These are phyloP conservation scores for Litchi chinensis DNA, from an alignment of 345 rosid genomes.

Conservation along the genomic window DNA sequence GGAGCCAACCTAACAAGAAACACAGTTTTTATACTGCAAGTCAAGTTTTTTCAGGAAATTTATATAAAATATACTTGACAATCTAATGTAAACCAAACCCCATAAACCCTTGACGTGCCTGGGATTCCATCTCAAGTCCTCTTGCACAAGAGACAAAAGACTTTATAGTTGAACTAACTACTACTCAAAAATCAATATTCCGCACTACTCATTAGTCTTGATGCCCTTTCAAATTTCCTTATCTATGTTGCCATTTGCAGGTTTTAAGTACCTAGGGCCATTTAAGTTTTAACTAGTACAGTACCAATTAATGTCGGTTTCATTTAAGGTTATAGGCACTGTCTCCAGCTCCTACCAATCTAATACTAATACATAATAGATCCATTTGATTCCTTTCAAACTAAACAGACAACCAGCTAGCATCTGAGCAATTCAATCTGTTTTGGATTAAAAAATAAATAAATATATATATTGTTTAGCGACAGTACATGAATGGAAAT, in stretches of 20 bases:
- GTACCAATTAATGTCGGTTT: background rate
- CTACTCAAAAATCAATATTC: background rate
- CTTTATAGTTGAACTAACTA: too few species aligned
- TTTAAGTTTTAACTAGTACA: background rate
- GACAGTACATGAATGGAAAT: background rate
- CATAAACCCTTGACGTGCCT: background rate
- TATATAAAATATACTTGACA: background rate
- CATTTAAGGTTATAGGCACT: background rate
- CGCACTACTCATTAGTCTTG: background rate
- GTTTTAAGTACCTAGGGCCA: background rate
- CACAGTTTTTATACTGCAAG: background rate
- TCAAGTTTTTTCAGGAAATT: background rate
- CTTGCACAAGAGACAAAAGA: background rate
- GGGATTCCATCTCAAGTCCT: background rate
- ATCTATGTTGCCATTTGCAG: background rate
- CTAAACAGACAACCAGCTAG: background rate
- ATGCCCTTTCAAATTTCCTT: background rate
- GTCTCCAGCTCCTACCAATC: background rate
- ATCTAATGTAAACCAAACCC: background rate
- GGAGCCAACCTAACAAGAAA: slow-evolving; percentile 72
- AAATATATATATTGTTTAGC: background rate
- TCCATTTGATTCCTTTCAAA: background rate
- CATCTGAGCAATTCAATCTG: background rate
- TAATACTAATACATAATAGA: background rate
- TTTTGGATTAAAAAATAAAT: background rate